phyloP scores from a whole-genome alignment of 345 rosid species.

The Gossypium australe region DNA sequence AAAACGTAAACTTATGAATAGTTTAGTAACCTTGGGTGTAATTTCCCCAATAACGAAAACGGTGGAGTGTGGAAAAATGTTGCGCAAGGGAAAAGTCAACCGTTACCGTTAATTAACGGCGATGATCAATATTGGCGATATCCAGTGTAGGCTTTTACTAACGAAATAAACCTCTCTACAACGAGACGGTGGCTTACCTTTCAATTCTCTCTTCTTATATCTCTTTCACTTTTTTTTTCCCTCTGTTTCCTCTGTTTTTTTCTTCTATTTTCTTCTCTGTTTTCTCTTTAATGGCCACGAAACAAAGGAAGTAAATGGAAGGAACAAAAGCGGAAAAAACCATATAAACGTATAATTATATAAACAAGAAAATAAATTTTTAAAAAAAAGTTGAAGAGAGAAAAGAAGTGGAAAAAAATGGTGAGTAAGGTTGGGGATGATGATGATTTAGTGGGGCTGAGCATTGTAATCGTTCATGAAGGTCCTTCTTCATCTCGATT shows the following conservation, averaged over 20 bases:
- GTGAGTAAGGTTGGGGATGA: conserved; percentile 27
- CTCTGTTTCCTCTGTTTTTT: no score
- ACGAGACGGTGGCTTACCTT: conserved; percentile 14
- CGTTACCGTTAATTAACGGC: conserved; percentile 50
- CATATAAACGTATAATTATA: neutral
- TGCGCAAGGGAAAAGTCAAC: neutral
- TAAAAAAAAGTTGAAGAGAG: neutral
- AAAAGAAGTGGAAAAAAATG: neutral
- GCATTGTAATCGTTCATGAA: conserved; percentile 29
- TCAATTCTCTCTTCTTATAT: neutral
- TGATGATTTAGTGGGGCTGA: conserved; percentile 36
- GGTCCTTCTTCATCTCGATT: conserved; percentile 29
- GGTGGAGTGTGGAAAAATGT: no score
- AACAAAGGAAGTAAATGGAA: neutral
- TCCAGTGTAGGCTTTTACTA: conserved; percentile 43
- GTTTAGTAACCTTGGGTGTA: no score
- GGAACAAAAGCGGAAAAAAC: no score
- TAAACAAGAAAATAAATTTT: neutral
- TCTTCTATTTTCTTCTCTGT: neutral
- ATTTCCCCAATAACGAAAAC: no score
- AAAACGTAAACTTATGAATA: no score
- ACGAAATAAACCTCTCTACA: conserved; percentile 4
- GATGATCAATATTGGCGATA: conserved; percentile 18
- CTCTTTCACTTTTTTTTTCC: neutral
- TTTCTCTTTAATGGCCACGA: neutral